Conservation (phyloP, 2,329 filamentous ascomycete genomes). For the Neoarthrinium moseri region DNA sequence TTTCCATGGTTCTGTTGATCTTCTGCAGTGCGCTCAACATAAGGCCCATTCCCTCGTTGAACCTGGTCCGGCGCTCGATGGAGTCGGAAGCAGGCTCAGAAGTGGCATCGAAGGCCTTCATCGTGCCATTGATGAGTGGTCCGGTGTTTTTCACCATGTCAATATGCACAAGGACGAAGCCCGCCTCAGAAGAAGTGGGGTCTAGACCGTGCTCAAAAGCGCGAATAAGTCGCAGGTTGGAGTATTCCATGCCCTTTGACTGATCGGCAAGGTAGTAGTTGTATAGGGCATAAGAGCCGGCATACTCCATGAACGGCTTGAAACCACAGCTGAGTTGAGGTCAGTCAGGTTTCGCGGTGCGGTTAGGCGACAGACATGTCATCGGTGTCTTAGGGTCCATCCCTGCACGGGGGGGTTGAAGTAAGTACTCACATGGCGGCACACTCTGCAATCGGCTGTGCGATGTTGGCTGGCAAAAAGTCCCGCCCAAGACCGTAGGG, state of each 20-base stretch:
- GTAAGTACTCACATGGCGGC: too few relatives aligned
- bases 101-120: not conserved
- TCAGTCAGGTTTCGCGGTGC: not conserved
- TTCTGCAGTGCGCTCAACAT: too few relatives aligned
- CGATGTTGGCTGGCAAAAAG: too few relatives aligned
- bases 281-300: constrained; percentile 66
- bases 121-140: constrained; percentile 58
- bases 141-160: constrained; percentile 92
- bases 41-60: too few relatives aligned
- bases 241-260: constrained; percentile 54
- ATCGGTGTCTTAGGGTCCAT: not conserved
- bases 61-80: constrained; percentile 19
- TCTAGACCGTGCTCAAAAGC: constrained; percentile 90
- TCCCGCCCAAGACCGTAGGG: too few relatives aligned
- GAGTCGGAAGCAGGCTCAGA: constrained; percentile 35
- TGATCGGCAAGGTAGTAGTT: constrained; percentile 64
- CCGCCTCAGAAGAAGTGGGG: constrained; percentile 83
- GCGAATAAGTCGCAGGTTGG: constrained; percentile 78
- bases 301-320: constrained; percentile 90
- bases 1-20: constrained; percentile 82
- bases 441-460: too few relatives aligned
- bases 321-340: constrained; percentile 58
- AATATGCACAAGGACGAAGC: constrained; percentile 92
- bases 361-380: too few relatives aligned
- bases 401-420: not conserved